Percentiles rank a stretch among this genome's conserved stretches.
Evolutionary conservation across 257 asterid species (phyloP).

Genomic region (Solanum virginianum): DNA sequence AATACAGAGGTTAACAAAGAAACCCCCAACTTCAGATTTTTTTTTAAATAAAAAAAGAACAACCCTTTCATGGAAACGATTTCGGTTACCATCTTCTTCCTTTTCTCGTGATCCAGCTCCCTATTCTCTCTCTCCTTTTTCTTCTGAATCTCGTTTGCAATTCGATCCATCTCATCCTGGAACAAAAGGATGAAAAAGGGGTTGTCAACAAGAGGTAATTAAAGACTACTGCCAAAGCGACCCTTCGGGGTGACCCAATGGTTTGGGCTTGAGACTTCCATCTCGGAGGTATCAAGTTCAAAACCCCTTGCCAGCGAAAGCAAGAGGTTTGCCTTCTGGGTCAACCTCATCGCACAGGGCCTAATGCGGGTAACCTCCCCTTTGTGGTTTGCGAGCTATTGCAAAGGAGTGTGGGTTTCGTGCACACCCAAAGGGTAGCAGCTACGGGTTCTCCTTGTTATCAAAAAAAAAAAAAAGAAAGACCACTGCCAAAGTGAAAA

Average conservation of each 20-base stretch:
- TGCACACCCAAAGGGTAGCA: too few species aligned
- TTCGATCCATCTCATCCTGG: conserved; percentile 86
- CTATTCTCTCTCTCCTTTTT: conserved; percentile 71
- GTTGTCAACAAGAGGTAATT: not conserved
- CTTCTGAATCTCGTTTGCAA: conserved; percentile 58
- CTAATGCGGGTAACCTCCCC: too few species aligned
- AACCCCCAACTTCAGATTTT: conserved; percentile 10
- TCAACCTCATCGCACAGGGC: too few species aligned
- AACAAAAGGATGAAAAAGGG: not conserved
- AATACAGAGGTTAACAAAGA: conserved; percentile 48
- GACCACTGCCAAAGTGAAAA: not conserved
- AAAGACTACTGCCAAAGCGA: not conserved
- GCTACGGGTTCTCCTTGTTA: too few species aligned
- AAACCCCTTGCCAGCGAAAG: too few species aligned
- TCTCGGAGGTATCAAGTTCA: too few species aligned
- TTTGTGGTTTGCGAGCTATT: too few species aligned
- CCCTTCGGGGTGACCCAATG: too few species aligned
- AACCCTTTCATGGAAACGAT: conserved; percentile 45
- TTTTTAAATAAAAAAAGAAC: not conserved
- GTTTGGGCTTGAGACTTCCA: too few species aligned
- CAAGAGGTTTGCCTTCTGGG: too few species aligned
- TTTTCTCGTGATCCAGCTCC: conserved; percentile 55
- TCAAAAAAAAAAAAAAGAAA: too few species aligned
- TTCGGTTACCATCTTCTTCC: conserved; percentile 49
- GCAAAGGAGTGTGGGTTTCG: too few species aligned